Evolutionary conservation across 768 basidiomycete species (phyloP), one percentile per base, ranked within the genome.

Genomic region (Brasilioporus rufonigricans): DNA sequence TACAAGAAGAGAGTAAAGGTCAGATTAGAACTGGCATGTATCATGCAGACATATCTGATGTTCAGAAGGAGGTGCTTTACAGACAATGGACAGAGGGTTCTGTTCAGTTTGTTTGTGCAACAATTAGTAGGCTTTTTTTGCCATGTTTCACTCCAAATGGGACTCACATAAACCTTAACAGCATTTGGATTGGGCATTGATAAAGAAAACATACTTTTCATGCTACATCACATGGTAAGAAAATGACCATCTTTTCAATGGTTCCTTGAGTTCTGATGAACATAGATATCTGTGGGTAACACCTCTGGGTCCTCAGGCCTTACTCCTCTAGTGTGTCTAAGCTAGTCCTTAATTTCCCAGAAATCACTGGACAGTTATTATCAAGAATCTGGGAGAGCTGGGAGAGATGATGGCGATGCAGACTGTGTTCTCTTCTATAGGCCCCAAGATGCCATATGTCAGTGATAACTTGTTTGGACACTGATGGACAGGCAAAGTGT

Each of bases 381-480:
- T 68, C 95, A 98, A 73, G 95, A 98, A 67, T 90, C 91, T 5
- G 96, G 96, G 3, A 85, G 96, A 50, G 96, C 95, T 2, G 96
- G 96, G 7, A 80, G 96, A 44, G 95, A 98, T 63, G 94, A 94
- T 10, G 77, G 82, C 52, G 86, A 90, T 54, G 82, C 90, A 0
- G 90, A 96, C 62, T 98, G 96, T 65, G 71, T 97, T 1, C 72
- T 97, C n/a, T 97, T 85, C 69, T 93, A 89, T 69, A 84, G 90
- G 7, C 82, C 87, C 0, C 87, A 89, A 57, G 92, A 94, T 68
- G 84, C 80, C 5, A 75, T 77, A 4, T 77, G 83, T 7, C 70
- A 92, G 26, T 77, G 0, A 75, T 93, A 61, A 79, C 83, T 1
- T 76, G 80, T 53, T 70, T 73, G 1, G 85, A 89, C 50, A 74